Conservation (phyloP, 306 rosid genomes). For the Begonia loranthoides region DNA sequence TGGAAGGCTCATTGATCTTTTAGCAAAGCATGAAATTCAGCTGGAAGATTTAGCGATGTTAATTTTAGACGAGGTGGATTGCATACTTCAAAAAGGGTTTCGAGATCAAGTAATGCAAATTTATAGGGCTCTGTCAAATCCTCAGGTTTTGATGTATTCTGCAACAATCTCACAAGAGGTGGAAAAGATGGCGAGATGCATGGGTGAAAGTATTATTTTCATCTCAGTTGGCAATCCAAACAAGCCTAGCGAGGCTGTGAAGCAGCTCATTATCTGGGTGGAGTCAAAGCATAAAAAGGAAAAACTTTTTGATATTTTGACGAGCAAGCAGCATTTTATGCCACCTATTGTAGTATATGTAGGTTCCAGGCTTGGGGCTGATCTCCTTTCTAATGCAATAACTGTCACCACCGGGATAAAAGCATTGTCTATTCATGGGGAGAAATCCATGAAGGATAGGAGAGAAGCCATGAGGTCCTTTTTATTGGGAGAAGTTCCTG, state of each 20-base stretch:
- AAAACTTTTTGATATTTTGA: conserved; percentile 63
- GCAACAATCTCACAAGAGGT: conserved; percentile 62
- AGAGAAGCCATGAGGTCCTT: conserved; percentile 62
- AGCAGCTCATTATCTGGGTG: conserved; percentile 73
- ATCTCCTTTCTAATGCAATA: conserved; percentile 69
- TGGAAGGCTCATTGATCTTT: conserved; percentile 71
- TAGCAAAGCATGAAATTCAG: conserved; percentile 48
- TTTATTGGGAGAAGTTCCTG: conserved; percentile 57
- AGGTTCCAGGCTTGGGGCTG: conserved; percentile 68
- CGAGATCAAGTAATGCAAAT: conserved; percentile 74
- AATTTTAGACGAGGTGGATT: conserved; percentile 81
- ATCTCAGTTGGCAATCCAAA: conserved; percentile 58
- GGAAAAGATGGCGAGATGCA: conserved; percentile 47
- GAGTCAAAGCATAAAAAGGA: conserved; percentile 72
- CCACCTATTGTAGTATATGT: conserved; percentile 67
- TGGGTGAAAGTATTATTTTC: conserved; percentile 33
- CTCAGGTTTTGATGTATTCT: conserved; percentile 72
- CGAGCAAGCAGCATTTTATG: conserved; percentile 59
- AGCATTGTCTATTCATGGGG: conserved; percentile 70
- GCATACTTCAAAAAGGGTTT: conserved; percentile 70
- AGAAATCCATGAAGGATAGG: conserved; percentile 73
- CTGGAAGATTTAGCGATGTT: conserved; percentile 45
- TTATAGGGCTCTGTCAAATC: conserved; percentile 52
- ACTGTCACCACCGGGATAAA: conserved; percentile 47
- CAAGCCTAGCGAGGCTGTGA: conserved; percentile 62